Evolutionary conservation across 1,284 basidiomycete genomes (phyloP).

Genomic region (Mycena citricolor): DNA sequence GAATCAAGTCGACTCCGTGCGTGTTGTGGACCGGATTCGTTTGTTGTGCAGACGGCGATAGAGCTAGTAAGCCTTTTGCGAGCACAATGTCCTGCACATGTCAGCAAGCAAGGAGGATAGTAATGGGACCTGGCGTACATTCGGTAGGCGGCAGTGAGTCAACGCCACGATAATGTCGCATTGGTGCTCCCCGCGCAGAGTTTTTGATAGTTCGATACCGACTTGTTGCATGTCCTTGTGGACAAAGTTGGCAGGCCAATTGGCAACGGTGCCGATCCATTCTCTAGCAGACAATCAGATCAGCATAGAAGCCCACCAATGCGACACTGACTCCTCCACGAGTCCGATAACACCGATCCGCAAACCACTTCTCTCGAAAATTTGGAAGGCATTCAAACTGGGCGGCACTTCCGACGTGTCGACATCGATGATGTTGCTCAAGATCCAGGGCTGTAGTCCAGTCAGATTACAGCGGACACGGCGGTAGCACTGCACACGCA

Average conservation of each 20-base stretch:
- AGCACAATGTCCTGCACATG: constrained; percentile 62
- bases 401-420: constrained; percentile 59
- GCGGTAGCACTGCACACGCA: constrained; percentile 42
- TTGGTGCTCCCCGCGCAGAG: constrained; percentile 66
- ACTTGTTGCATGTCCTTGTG: constrained; percentile 70
- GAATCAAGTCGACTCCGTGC: constrained; percentile 83
- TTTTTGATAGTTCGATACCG: constrained; percentile 63
- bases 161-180: constrained; percentile 82
- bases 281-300: constrained; percentile 45
- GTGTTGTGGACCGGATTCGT: constrained; percentile 42
- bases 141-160: constrained; percentile 73
- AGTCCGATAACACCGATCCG: constrained; percentile 80
- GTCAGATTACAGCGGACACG: constrained; percentile 17
- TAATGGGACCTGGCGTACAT: constrained; percentile 7
- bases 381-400: constrained; percentile 55
- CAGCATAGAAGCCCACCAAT: constrained; percentile 35
- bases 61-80: constrained; percentile 55
- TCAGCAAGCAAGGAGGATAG: background rate
- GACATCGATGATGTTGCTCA: constrained; percentile 74
- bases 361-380: constrained; percentile 67
- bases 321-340: constrained; percentile 67
- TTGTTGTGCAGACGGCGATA: constrained; percentile 55
- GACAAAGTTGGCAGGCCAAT: constrained; percentile 75
- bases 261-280: constrained; percentile 85
- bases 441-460: constrained; percentile 61